Base-by-base conservation (phyloP, 495 filamentous ascomycete genomes). In the Patellaria atrata region DNA sequence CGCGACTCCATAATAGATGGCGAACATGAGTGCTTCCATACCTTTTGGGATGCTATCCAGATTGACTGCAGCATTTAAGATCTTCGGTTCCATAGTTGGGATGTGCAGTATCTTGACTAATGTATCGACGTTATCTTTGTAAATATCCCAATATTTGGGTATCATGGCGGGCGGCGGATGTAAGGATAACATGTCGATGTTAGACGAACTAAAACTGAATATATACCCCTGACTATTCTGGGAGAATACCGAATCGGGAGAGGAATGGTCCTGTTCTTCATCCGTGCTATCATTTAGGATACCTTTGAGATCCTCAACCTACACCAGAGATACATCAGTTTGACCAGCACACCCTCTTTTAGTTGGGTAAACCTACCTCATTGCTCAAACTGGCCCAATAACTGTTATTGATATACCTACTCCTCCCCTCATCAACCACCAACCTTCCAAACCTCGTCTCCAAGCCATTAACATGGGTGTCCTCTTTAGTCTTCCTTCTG, bases 321-420 rank as follows among this genome's bases (percentile, higher is more conserved):
- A 38, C 30, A 26, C 3, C 2, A 7, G 7, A 23, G 21, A 23
- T 15, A 14, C 25, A 39, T 16, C 8, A 11, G 24, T n/a, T n/a
- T n/a, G n/a, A n/a, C n/a, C n/a, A n/a, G n/a, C n/a, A n/a, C n/a
- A n/a, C n/a, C n/a, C n/a, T n/a, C n/a, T n/a, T n/a, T n/a, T n/a
- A n/a, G n/a, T n/a, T n/a, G n/a, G 7, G 5, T 17, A 12, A 9
- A 41, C 50, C 32, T 52, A 83, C 83, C 70, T 94, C 83, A 39
- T 87, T 81, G 31, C 75, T 81, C 27, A 94, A 62, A 41, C 71
- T 82, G n/a, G 78, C 74, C 86, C 85, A 94, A 33, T 93, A 81
- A 11, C 73, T 75, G 56, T 77, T 86, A 53, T 80, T 86, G 39
- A 94, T 77, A 57, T 94, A 94, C 50, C 82, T 66, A 44, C 75